A percentile compares a stretch with the other conserved stretches of the same genome.
phyloP scores from a whole-genome alignment of 2,329 filamentous ascomycete species.

The Leptodontidium sp. region DNA sequence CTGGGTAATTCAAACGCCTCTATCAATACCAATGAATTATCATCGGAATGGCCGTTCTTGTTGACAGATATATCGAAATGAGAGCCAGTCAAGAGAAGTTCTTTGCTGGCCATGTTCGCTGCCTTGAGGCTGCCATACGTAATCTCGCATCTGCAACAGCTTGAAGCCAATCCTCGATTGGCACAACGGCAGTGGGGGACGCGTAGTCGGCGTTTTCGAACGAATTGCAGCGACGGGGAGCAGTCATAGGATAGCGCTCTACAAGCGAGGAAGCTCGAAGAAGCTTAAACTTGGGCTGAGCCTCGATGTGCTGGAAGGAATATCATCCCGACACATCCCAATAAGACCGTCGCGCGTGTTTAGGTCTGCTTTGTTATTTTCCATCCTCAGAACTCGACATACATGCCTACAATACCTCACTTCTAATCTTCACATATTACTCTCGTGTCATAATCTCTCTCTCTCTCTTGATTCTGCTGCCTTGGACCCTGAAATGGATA shows the following conservation, averaged over 20 bases:
- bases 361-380: not conserved
- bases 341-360: constrained; percentile 8
- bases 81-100: constrained; percentile 9
- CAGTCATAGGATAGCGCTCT: constrained; percentile 7
- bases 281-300: constrained; percentile 13
- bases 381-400: not conserved
- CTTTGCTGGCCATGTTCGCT: not conserved
- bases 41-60: not conserved
- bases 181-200: constrained; percentile 12
- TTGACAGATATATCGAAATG: not conserved
- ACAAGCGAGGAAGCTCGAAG: not conserved
- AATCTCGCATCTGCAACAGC: constrained; percentile 6
- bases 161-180: constrained; percentile 5
- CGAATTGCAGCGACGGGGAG: constrained; percentile 11
- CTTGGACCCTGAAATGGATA: constrained; percentile 22
- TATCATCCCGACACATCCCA: constrained; percentile 17
- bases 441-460: not conserved
- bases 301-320: constrained; percentile 10
- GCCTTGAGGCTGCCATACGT: constrained; percentile 17
- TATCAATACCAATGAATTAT: not conserved
- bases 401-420: not conserved
- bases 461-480: not conserved
- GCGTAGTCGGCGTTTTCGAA: constrained; percentile 17
- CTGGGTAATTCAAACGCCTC: too few species aligned
- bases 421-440: not conserved